Base-by-base conservation (phyloP, 2,329 filamentous ascomycete genomes). In the Teratosphaeria pseudoeucalypti region DNA sequence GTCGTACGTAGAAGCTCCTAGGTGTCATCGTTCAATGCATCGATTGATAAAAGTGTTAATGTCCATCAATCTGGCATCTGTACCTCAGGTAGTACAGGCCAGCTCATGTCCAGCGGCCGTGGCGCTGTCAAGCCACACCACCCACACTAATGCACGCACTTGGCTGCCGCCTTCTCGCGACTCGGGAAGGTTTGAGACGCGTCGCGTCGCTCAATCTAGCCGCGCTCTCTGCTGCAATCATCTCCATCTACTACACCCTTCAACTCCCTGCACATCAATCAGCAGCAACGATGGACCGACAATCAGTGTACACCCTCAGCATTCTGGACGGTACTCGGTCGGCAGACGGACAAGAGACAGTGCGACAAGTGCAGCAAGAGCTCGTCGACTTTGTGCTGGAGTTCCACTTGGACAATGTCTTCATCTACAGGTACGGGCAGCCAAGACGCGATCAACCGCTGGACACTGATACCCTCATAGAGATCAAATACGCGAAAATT, bases 401-500 rank as follows among this genome's bases (percentile, higher is more conserved):
- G 67, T 99, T 96, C 72, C 86, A 92, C 71, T 84, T 97, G 52
- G 92, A 96, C 75, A 96, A 95, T 75, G 84, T 87, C 70, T 97
- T 96, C 76, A 86, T 96, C 70, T 99, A 97, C 82, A 85, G 91
- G 91, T 92, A 74, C 64, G 76, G 19, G 23, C 12, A 27, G 11
- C 6, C 26, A 3, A 16, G 16, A 23, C 19, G 26, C n/a, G 6
- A 53, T 12, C 19, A 34, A 55, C 37, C 16, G 57, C 7, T n/a
- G 12, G 29, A 23, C 23, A 34, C 23, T 23, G 55, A 64, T 56
- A 27, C 9, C 1, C 69, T 26, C 70, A 16, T 67, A 95, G 94
- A 82, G 92, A 97, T 70, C 94, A 97, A 76, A 84, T 99, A 61
- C 85, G 90, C 68, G 91, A 97, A 72, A 99, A 99, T 77, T 91